Percentiles rank a stretch among this genome's conserved stretches.
These are phyloP conservation scores for Sporothrix brasiliensis DNA, from an alignment of 2,329 filamentous ascomycete genomes.

Conservation along the genomic window DNA sequence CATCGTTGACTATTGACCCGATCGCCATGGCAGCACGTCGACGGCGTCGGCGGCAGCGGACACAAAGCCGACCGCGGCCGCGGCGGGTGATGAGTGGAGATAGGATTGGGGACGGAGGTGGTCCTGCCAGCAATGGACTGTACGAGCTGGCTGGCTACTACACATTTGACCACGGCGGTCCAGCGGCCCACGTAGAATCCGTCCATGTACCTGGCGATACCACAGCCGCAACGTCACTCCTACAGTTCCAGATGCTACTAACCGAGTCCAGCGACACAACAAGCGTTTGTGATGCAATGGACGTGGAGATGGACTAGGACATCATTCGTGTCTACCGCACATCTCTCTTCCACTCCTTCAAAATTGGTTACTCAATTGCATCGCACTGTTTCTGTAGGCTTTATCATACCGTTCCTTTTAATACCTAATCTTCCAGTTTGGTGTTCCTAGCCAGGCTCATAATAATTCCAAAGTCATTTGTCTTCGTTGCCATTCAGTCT, in stretches of 20 bases:
- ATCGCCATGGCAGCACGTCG: conserved; percentile 2
- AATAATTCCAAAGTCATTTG: too few relatives aligned
- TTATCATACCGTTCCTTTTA: neutral
- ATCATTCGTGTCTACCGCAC: neutral
- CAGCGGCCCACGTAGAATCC: neutral
- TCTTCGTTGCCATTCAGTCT: neutral
- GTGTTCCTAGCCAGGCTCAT: neutral
- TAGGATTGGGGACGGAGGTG: neutral
- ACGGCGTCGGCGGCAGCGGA: conserved; percentile 26
- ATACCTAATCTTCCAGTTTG: neutral
- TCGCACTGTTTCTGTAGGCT: neutral
- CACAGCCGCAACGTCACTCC: neutral
- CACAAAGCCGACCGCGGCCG: conserved; percentile 28
- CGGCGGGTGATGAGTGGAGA: neutral
- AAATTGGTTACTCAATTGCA: neutral
- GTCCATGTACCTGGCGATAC: neutral
- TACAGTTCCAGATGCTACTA: conserved; percentile 22
- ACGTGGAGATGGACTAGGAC: conserved; percentile 10
- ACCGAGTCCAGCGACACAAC: conserved; percentile 10
- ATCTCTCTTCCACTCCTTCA: neutral
- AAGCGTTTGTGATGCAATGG: conserved; percentile 29
- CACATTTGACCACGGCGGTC: neutral
- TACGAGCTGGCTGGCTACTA: conserved; percentile 10
- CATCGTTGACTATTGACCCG: neutral
- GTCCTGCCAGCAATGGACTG: neutral